Conservation (phyloP, 306 rosid species). For the Cercis canadensis region DNA sequence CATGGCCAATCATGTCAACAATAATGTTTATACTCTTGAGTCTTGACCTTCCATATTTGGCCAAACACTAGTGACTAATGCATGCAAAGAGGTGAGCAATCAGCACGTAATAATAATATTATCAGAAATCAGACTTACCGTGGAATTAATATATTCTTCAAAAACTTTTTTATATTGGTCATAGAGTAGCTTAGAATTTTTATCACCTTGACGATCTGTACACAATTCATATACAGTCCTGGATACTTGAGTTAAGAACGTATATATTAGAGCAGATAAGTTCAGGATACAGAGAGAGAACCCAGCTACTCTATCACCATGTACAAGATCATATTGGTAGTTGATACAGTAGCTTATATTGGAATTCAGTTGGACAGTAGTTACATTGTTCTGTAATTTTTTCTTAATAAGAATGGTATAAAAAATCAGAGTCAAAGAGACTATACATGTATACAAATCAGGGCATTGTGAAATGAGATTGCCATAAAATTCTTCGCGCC, state of each 20-base stretch:
- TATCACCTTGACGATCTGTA: conserved; percentile 47
- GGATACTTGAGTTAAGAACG: conserved; percentile 30
- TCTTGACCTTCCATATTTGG: neutral
- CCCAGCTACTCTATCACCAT: no score
- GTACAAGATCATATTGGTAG: no score
- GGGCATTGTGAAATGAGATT: neutral
- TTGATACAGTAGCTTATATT: neutral
- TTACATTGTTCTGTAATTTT: neutral
- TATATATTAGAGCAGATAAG: no score
- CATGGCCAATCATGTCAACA: neutral
- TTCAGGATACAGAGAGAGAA: neutral
- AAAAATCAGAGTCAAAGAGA: neutral
- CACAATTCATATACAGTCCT: conserved; percentile 75
- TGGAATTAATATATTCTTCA: conserved; percentile 67
- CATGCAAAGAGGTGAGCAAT: conserved; percentile 1
- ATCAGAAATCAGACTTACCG: conserved; percentile 46
- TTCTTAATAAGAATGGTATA: neutral
- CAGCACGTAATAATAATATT: neutral
- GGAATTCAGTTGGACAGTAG: neutral
- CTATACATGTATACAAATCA: neutral
- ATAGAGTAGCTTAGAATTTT: conserved; percentile 66
- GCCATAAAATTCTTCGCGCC: neutral
- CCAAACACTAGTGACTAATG: conserved; percentile 1
- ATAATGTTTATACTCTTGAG: no score
- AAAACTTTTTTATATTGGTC: conserved; percentile 60